A percentile compares a stretch with the other conserved stretches of the same genome.
Evolutionary conservation across 768 basidiomycete genomes (phyloP).

Genomic region (Ephemerocybe angulata): DNA sequence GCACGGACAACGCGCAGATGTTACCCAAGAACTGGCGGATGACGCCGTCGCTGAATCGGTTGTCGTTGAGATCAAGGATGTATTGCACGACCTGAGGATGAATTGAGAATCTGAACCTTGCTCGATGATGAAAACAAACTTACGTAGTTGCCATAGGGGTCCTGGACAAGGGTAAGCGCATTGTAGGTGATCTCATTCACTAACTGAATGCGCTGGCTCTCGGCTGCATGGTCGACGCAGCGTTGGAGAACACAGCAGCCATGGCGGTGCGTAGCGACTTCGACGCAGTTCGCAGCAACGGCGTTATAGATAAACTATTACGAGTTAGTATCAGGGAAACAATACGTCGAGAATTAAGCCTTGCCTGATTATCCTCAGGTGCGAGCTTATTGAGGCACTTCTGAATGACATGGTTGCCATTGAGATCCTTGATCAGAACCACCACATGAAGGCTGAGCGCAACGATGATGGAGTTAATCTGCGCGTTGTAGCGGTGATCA

Average conservation of each 20-base stretch:
- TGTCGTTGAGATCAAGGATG: conserved; percentile 96
- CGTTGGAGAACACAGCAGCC: conserved; percentile 98
- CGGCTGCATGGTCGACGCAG: conserved; percentile 97
- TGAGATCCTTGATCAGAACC: conserved; percentile 97
- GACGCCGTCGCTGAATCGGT: conserved; percentile 94
- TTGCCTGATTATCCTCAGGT: conserved; percentile 96
- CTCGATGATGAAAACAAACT: conserved; percentile 21
- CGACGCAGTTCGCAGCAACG: conserved; percentile 97
- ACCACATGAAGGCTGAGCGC: conserved; percentile 97
- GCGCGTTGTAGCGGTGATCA: conserved; percentile 78
- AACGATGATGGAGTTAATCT: conserved; percentile 96
- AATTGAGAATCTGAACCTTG: conserved; percentile 6
- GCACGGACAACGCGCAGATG: conserved; percentile 94
- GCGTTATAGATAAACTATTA: conserved; percentile 96
- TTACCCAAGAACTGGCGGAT: conserved; percentile 98
- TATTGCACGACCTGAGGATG: conserved; percentile 96
- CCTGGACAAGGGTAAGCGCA: conserved; percentile 94
- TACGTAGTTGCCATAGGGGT: conserved; percentile 92
- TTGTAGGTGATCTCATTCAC: conserved; percentile 99
- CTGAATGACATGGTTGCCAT: conserved; percentile 97
- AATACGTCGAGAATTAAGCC: conserved; percentile 10
- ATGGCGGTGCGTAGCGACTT: conserved; percentile 96
- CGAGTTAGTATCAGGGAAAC: not conserved
- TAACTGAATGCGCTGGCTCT: conserved; percentile 90
- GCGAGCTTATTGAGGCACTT: conserved; percentile 98